Conservation (phyloP, 1,284 basidiomycete species). For the Apiotrichum akiyoshidainum region DNA sequence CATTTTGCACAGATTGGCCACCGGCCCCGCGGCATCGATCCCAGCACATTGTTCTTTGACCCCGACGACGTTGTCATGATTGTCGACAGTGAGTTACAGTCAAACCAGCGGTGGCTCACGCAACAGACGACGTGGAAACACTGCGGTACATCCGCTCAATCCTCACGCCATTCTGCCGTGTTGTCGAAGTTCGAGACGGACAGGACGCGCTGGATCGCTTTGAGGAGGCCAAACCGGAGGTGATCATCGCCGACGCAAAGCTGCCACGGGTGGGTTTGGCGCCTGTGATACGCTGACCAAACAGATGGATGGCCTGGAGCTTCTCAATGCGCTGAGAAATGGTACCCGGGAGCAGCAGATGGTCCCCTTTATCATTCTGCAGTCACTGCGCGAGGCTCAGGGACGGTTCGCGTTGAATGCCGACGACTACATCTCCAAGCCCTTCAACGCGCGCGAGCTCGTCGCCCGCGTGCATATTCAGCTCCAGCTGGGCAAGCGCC, state of each 20-base stretch:
- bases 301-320: conserved; percentile 38
- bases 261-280: conserved; percentile 46
- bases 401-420: conserved; percentile 11
- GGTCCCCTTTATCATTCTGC: conserved; percentile 42
- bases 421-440: conserved; percentile 50
- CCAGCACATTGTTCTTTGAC: conserved; percentile 43
- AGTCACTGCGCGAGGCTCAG: neutral
- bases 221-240: conserved; percentile 26
- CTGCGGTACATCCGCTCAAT: conserved; percentile 44
- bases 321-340: conserved; percentile 28
- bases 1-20: neutral
- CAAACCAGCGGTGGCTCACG: neutral
- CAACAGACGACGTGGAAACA: conserved; percentile 32
- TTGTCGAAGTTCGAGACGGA: conserved; percentile 51
- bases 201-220: conserved; percentile 46
- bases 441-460: conserved; percentile 50
- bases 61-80: conserved; percentile 46
- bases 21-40: conserved; percentile 30
- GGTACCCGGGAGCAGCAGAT: conserved; percentile 21
- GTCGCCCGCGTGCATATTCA: conserved; percentile 49
- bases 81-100: conserved; percentile 35
- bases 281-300: neutral
- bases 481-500: conserved; percentile 45
- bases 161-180: conserved; percentile 47
- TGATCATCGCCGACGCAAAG: conserved; percentile 52